Evolutionary conservation across 2,329 filamentous ascomycete species (phyloP), one percentile per base, ranked within the genome.

Genomic region (Aspergillus cejpii): DNA sequence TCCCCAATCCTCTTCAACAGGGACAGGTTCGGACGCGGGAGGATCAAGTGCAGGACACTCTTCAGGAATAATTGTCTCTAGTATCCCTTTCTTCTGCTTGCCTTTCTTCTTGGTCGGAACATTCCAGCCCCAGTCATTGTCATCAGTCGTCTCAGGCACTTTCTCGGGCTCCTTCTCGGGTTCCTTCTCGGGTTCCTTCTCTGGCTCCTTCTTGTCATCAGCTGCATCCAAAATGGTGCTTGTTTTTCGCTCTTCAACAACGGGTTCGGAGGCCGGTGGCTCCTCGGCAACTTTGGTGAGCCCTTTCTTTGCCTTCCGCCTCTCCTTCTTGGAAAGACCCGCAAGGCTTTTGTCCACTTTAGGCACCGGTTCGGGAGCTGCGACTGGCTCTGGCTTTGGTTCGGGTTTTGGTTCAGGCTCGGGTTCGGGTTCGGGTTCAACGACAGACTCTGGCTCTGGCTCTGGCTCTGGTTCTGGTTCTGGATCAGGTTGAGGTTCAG

Each of bases 1-100:
- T 44, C 60, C 58, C 65, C 65, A 68, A 42, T 65, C 63, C 26
- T 66, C 64, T 11, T 69, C 67, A 8, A 49, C 49, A 2, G 59
- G 41, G 10, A 58, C 51, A 12, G 59, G 53, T 11, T 55, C 56
- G 39, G 51, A 40, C 21, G 55, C 59, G 26, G 60, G 55, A 28
- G 61, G 56, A 12, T 60, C 58, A n/a, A 60, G 55, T 11, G 57
- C 56, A 11, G 60, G 52, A 41, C 56, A 51, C 15, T 65, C 61
- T 34, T 59, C 61, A 27, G 46, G 21, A 20, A 41, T 19, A 19
- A 33, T 36, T 12, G 52, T 48, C 26, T 48, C 48, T 3, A 31
- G 21, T 28, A 26, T n/a, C 26, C 61, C 54, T 45, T 61, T 61
- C 45, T 65, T 68, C 43, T 66, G 62, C 33, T 64, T 61, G 39